Conservation (phyloP, 129 eudicot genomes). For the Erigeron canadensis region DNA sequence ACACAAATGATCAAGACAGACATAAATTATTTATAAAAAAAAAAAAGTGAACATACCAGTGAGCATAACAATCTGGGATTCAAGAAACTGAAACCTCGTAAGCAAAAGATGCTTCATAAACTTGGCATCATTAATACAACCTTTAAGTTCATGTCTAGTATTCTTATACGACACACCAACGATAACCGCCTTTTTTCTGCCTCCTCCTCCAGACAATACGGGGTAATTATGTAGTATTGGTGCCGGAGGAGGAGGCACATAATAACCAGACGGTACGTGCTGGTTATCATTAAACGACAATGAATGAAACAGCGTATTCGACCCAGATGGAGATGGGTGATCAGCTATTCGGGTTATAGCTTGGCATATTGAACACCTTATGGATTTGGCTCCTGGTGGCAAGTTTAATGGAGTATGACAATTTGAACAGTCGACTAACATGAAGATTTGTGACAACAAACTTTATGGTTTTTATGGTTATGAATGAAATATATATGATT, state of each 20-base stretch:
- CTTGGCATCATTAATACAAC: constrained; percentile 93
- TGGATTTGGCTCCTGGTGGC: constrained; percentile 69
- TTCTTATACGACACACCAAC: constrained; percentile 69
- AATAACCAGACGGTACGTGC: constrained; percentile 9
- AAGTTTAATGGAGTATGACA: constrained; percentile 59
- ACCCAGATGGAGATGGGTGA: constrained; percentile 37
- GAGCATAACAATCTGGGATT: constrained; percentile 78
- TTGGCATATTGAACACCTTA: constrained; percentile 65
- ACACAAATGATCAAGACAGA: neutral
- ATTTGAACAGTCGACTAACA: constrained; percentile 64
- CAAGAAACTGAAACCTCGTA: constrained; percentile 66
- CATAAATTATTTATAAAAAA: neutral
- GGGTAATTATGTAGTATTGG: constrained; percentile 18
- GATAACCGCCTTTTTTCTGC: constrained; percentile 81
- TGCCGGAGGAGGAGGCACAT: constrained; percentile 2
- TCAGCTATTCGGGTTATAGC: constrained; percentile 60
- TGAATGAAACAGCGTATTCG: constrained; percentile 4
- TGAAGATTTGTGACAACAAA: constrained; percentile 29
- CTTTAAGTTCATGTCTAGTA: constrained; percentile 83
- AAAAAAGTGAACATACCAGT: constrained; percentile 48
- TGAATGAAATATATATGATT: neutral
- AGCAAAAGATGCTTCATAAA: constrained; percentile 72
- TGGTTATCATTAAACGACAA: neutral
- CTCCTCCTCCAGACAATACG: constrained; percentile 56
- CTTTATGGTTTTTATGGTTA: neutral